A percentile compares a stretch with the other conserved stretches of the same genome.
These are phyloP conservation scores for Lasiodiplodia sp. DNA, from an alignment of 2,329 filamentous ascomycete genomes.

Conservation along the genomic window DNA sequence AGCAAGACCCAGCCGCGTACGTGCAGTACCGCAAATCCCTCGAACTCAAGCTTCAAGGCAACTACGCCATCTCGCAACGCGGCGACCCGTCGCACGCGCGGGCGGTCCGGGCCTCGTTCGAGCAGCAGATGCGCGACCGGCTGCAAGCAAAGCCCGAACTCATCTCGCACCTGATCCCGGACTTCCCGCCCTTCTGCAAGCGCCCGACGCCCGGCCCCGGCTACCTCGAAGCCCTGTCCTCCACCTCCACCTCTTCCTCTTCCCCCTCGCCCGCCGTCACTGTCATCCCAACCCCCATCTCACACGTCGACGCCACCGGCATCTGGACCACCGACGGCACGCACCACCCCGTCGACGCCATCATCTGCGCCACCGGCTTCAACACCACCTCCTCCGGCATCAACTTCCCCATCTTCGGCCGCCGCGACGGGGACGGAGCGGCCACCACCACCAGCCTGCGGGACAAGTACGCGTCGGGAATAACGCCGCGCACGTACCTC, in stretches of 20 bases:
- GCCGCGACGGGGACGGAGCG: too few relatives aligned
- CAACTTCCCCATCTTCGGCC: neutral
- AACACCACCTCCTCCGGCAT: too few relatives aligned
- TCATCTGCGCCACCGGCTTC: neutral
- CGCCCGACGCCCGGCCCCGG: neutral
- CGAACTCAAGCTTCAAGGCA: neutral
- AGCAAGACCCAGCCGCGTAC: neutral
- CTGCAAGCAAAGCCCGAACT: neutral
- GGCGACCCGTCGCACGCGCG: too few relatives aligned
- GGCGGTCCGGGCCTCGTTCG: too few relatives aligned
- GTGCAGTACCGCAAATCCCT: neutral
- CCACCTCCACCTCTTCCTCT: too few relatives aligned
- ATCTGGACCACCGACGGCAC: neutral
- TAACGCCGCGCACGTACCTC: neutral
- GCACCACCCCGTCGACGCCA: neutral
- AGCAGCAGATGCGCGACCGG: neutral
- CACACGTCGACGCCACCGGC: neutral
- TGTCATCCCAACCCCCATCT: neutral
- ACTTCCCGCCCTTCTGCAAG: neutral
- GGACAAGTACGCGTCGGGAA: too few relatives aligned
- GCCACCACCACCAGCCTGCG: too few relatives aligned
- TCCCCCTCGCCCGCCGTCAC: neutral
- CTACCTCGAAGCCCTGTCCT: neutral
- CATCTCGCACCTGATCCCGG: neutral
- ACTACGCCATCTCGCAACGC: too few relatives aligned